A percentile compares a stretch with the other conserved stretches of the same genome.
Evolutionary conservation across 306 rosid genomes (phyloP).

Genomic region (Canavalia gladiata): DNA sequence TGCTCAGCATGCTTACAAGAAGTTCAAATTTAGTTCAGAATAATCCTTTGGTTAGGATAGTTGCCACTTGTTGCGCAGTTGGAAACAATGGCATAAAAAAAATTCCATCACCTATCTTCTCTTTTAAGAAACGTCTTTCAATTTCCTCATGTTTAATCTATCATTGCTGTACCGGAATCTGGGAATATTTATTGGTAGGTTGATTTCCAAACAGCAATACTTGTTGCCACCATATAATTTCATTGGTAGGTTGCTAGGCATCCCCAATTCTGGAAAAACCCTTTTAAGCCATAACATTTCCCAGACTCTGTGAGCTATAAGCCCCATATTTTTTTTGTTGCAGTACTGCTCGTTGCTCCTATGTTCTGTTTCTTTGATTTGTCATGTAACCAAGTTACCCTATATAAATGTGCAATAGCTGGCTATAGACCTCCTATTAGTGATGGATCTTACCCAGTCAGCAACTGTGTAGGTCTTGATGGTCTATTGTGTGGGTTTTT

Average conservation of each 20-base stretch:
- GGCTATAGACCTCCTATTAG: neutral
- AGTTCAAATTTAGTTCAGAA: slow-evolving; percentile 2
- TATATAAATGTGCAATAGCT: neutral
- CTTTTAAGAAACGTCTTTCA: neutral
- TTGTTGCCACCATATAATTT: too few relatives aligned
- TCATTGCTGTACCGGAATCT: too few relatives aligned
- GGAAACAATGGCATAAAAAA: neutral
- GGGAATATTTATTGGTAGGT: neutral
- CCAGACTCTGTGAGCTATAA: neutral
- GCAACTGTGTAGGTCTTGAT: neutral
- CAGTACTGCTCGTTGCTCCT: neutral
- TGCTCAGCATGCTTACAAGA: neutral
- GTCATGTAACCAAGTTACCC: neutral
- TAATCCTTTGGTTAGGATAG: neutral
- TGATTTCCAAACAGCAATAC: neutral
- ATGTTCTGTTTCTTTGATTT: neutral
- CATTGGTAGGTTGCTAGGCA: too few relatives aligned
- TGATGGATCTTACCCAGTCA: neutral
- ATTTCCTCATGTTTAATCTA: neutral
- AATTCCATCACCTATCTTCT: neutral
- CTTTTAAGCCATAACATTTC: too few relatives aligned
- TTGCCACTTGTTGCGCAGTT: slow-evolving; percentile 4
- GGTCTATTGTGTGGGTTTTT: neutral
- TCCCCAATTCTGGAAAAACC: too few relatives aligned
- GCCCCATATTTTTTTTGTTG: neutral